A percentile compares a stretch with the other conserved stretches of the same genome.
Evolutionary conservation across 257 asterid genomes (phyloP).

Genomic region (Solanum chiquidenum): DNA sequence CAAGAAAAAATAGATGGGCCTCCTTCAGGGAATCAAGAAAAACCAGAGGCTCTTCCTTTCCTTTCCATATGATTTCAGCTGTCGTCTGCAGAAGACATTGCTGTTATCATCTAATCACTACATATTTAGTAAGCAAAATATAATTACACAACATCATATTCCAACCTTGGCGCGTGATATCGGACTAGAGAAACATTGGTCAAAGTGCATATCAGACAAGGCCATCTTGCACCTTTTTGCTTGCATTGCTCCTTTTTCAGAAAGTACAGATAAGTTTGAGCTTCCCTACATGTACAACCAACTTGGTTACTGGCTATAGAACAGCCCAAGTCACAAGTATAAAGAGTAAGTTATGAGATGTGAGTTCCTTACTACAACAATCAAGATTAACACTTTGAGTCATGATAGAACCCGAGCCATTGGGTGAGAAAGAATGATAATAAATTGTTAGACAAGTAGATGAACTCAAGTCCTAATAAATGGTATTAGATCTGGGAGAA

Average conservation of each 20-base stretch:
- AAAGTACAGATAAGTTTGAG: slow-evolving; percentile 52
- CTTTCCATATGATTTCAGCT: slow-evolving; percentile 71
- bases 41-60: slow-evolving; percentile 55
- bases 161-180: slow-evolving; percentile 72
- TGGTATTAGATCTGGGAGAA: background rate
- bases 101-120: background rate
- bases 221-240: slow-evolving; percentile 56
- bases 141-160: background rate
- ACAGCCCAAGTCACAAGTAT: background rate
- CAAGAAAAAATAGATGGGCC: slow-evolving; percentile 63
- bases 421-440: background rate
- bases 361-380: background rate
- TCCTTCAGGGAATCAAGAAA: slow-evolving; percentile 69
- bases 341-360: background rate
- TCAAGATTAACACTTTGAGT: background rate
- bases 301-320: background rate
- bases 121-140: background rate
- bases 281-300: slow-evolving; percentile 46
- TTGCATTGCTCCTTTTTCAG: slow-evolving; percentile 57
- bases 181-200: slow-evolving; percentile 73
- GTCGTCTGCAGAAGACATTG: slow-evolving; percentile 44
- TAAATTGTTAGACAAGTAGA: background rate
- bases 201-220: slow-evolving; percentile 42
- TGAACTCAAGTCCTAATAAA: background rate
- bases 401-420: background rate